Percentiles rank a stretch among this genome's conserved stretches.
These are phyloP conservation scores for Houttuynia cordata DNA, from an alignment of 164 flowering plant genomes.

Conservation along the genomic window DNA sequence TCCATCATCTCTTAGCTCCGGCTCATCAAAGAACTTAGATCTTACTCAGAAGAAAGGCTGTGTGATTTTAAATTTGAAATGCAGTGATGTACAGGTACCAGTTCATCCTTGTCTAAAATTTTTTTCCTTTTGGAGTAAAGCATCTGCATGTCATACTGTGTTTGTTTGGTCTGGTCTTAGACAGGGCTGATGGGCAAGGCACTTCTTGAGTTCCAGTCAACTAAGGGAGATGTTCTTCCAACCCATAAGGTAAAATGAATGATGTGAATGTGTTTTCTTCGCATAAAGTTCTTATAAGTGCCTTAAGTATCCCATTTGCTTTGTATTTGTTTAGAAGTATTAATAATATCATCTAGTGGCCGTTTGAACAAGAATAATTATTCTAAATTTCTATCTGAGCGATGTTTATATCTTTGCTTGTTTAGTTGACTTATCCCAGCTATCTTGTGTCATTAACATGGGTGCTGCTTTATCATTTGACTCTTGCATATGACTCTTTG, in stretches of 20 bases:
- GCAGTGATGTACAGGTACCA: slow-evolving; percentile 88
- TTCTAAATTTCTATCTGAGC: too few relatives aligned
- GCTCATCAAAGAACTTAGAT: slow-evolving; percentile 57
- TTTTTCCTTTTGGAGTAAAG: neutral
- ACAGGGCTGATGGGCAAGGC: slow-evolving; percentile 91
- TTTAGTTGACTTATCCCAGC: too few relatives aligned
- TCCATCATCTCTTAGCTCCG: slow-evolving; percentile 56
- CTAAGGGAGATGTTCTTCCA: slow-evolving; percentile 96
- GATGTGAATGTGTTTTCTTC: too few relatives aligned
- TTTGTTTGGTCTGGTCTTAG: slow-evolving; percentile 22
- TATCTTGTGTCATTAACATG: too few relatives aligned
- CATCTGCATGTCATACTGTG: neutral
- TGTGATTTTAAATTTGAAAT: slow-evolving; percentile 79
- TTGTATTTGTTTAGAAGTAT: too few relatives aligned
- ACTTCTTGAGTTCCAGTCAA: slow-evolving; percentile 88
- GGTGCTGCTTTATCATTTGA: too few relatives aligned
- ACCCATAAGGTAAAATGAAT: slow-evolving; percentile 64
- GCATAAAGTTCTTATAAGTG: neutral
- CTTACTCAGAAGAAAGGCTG: slow-evolving; percentile 75
- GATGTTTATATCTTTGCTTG: too few relatives aligned
- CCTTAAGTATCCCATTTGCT: too few relatives aligned
- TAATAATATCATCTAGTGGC: too few relatives aligned
- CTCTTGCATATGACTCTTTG: too few relatives aligned
- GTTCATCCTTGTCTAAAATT: neutral
- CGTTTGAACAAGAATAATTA: too few relatives aligned